phyloP scores from a whole-genome alignment of 768 basidiomycete genomes.

The Chalciporus chontae region DNA sequence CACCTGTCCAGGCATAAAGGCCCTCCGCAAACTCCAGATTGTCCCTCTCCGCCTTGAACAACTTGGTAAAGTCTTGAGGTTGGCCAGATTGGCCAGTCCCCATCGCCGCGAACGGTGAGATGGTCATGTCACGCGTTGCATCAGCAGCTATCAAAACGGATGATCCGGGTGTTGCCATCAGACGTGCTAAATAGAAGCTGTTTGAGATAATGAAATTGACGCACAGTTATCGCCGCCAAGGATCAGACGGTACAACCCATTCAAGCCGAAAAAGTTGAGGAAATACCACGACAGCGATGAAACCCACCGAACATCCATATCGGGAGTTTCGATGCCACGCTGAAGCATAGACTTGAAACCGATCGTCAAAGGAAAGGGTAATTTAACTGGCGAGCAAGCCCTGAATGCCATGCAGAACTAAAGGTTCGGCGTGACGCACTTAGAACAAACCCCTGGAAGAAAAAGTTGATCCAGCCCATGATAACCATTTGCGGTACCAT shows the following conservation, averaged over 20 bases:
- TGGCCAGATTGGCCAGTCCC: constrained; percentile 47
- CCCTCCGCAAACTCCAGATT: constrained; percentile 92
- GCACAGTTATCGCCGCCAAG: constrained; percentile 87
- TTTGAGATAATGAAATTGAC: constrained; percentile 26
- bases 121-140: constrained; percentile 68
- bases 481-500: constrained; percentile 98
- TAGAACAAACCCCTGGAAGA: constrained; percentile 97
- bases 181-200: constrained; percentile 3
- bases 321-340: constrained; percentile 89
- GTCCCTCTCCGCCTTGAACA: constrained; percentile 89
- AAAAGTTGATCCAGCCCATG: constrained; percentile 99
- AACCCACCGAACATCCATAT: constrained; percentile 99
- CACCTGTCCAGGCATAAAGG: constrained; percentile 77
- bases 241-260: constrained; percentile 91
- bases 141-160: constrained; percentile 59
- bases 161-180: constrained; percentile 13
- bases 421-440: constrained; percentile 55
- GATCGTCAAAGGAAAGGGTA: constrained; percentile 94
- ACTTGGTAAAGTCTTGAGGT: constrained; percentile 82
- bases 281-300: constrained; percentile 99
- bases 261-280: constrained; percentile 96
- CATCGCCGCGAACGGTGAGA: constrained; percentile 61
- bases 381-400: constrained; percentile 59
- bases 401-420: constrained; percentile 1
- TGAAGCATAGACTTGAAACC: constrained; percentile 99